phyloP scores from a whole-genome alignment of 2,329 filamentous ascomycete species.

The Cytospora leucostoma region DNA sequence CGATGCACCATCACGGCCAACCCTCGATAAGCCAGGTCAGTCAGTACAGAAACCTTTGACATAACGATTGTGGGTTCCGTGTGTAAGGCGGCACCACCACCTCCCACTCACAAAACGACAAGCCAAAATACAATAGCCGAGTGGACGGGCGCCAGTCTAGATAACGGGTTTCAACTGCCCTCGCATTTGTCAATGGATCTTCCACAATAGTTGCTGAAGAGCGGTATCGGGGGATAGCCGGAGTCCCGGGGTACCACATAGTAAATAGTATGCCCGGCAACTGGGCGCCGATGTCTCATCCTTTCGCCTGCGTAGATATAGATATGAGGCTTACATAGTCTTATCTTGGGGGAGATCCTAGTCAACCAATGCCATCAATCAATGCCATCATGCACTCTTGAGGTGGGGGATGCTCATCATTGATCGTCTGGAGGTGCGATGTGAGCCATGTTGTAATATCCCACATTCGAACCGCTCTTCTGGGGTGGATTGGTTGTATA shows the following conservation, averaged over 20 bases:
- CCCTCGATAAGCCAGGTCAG: background rate
- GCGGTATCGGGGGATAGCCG: no score
- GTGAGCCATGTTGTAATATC: background rate
- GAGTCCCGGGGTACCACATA: background rate
- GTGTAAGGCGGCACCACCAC: no score
- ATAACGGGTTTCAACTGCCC: no score
- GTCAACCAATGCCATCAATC: background rate
- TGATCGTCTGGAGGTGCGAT: slow-evolving; percentile 3
- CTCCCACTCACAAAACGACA: no score
- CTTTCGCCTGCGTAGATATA: background rate
- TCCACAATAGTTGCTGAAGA: no score
- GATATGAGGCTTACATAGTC: slow-evolving; percentile 5
- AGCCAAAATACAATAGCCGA: no score
- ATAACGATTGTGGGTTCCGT: no score
- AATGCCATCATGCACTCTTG: slow-evolving; percentile 12
- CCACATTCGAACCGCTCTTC: background rate
- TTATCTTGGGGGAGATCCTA: slow-evolving; percentile 23
- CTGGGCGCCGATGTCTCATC: slow-evolving; percentile 4
- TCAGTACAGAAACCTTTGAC: no score
- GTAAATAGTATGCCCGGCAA: slow-evolving; percentile 2
- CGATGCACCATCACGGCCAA: background rate
- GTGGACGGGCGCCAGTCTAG: no score
- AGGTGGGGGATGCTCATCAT: slow-evolving; percentile 16
- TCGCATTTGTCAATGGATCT: no score
- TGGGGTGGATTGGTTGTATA: background rate